Evolutionary conservation across 108 stramenopile genomes (phyloP).

Genomic region (Nitzschia inconspicua): DNA sequence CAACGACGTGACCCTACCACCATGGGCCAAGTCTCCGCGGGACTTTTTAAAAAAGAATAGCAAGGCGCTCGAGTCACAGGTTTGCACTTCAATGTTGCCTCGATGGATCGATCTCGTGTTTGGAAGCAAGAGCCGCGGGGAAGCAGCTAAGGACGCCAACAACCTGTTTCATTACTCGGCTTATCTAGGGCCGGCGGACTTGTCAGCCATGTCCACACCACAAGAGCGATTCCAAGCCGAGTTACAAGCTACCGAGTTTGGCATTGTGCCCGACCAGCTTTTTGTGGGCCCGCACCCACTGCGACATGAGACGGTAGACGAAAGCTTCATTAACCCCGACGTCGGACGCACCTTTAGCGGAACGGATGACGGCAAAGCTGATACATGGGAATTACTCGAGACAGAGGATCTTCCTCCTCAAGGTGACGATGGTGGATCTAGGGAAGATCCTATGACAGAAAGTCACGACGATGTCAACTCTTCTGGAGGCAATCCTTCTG

Average conservation of each 20-base stretch:
- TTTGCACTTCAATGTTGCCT: conserved; percentile 81
- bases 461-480: background rate
- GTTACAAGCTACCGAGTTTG: conserved; percentile 84
- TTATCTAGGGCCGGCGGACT: conserved; percentile 75
- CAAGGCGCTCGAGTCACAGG: conserved; percentile 91
- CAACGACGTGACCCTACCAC: conserved; percentile 86
- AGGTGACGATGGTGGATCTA: too few relatives aligned
- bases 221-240: conserved; percentile 82
- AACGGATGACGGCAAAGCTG: conserved; percentile 34
- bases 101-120: conserved; percentile 99
- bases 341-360: conserved; percentile 51
- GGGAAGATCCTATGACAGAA: background rate
- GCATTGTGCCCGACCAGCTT: conserved; percentile 74
- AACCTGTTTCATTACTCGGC: conserved; percentile 91
- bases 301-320: conserved; percentile 37
- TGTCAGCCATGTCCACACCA: conserved; percentile 56
- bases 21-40: conserved; percentile 86
- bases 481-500: background rate
- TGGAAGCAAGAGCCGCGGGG: conserved; percentile 88
- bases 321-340: conserved; percentile 46
- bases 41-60: conserved; percentile 89
- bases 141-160: conserved; percentile 69
- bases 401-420: background rate
- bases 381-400: conserved; percentile 60
- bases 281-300: conserved; percentile 64